A percentile compares a stretch with the other conserved stretches of the same genome.
Evolutionary conservation across 1,284 basidiomycete genomes (phyloP).

Genomic region (Mrakiaceae sp.): DNA sequence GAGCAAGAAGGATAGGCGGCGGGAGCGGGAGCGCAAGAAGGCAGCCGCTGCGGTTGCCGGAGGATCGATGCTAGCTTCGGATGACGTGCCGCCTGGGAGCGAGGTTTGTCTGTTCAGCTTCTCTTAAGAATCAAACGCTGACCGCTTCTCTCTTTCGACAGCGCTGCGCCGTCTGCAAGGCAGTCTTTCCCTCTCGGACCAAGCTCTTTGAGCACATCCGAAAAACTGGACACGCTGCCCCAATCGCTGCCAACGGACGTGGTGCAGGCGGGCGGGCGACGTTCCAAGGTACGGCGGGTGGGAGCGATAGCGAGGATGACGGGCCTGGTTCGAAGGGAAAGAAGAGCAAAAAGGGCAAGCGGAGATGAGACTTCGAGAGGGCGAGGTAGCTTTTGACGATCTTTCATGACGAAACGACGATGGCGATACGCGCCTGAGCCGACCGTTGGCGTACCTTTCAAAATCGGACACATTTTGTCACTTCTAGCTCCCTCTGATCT

Average conservation of each 20-base stretch:
- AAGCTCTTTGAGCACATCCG: conserved; percentile 69
- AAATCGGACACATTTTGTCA: no score
- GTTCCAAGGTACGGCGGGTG: background rate
- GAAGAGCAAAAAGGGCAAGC: conserved; percentile 11
- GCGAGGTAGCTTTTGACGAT: no score
- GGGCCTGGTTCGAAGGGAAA: conserved; percentile 2
- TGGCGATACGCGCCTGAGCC: no score
- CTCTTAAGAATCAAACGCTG: no score
- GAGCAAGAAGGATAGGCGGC: conserved; percentile 16
- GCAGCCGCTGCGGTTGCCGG: conserved; percentile 5
- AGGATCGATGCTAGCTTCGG: background rate
- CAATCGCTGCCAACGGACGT: background rate
- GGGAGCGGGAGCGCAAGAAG: conserved; percentile 17
- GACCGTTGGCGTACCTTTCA: no score
- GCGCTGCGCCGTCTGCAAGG: conserved; percentile 61
- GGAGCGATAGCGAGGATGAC: conserved; percentile 4
- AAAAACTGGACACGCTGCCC: conserved; percentile 57
- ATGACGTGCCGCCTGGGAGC: background rate
- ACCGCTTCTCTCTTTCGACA: conserved; percentile 21
- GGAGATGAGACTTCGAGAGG: background rate
- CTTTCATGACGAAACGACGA: no score
- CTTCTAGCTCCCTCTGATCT: no score
- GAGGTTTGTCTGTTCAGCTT: no score
- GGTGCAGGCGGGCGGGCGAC: background rate
- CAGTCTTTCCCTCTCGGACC: conserved; percentile 57